These are phyloP conservation scores for Acarospora socialis DNA, from an alignment of 2,329 filamentous ascomycete species.

Conservation along the genomic window DNA sequence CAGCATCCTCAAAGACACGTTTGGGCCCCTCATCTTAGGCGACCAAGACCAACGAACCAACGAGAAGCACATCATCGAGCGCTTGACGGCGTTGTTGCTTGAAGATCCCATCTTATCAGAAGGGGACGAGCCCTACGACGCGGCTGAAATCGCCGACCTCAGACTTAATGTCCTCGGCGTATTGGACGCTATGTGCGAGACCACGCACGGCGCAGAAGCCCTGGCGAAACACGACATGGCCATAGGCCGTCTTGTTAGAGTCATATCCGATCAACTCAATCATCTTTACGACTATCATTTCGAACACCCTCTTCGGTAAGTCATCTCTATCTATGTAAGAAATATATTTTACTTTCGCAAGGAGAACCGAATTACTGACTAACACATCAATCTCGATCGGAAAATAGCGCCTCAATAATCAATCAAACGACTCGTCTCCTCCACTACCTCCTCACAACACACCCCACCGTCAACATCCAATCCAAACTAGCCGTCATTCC, in stretches of 20 bases:
- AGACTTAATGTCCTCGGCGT: slow-evolving; percentile 31
- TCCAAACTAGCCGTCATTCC: slow-evolving; percentile 55
- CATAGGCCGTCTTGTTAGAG: slow-evolving; percentile 60
- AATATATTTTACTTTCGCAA: slow-evolving; percentile 4
- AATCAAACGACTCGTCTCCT: slow-evolving; percentile 48
- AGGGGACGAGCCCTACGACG: slow-evolving; percentile 26
- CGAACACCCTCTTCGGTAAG: slow-evolving; percentile 31
- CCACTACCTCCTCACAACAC: slow-evolving; percentile 43
- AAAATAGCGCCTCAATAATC: slow-evolving; percentile 34
- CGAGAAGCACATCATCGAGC: slow-evolving; percentile 38
- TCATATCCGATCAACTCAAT: slow-evolving; percentile 59
- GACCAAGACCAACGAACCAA: slow-evolving; percentile 26
- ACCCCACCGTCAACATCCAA: slow-evolving; percentile 54
- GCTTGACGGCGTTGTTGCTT: slow-evolving; percentile 42
- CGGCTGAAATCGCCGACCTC: slow-evolving; percentile 27
- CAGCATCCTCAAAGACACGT: slow-evolving; percentile 37
- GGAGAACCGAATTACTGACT: slow-evolving; percentile 20
- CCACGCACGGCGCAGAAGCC: slow-evolving; percentile 42
- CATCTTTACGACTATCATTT: slow-evolving; percentile 39
- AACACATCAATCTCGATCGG: slow-evolving; percentile 8
- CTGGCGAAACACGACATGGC: slow-evolving; percentile 55
- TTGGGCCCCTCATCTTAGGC: slow-evolving; percentile 30
- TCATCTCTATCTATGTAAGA: no score
- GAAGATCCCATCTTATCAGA: slow-evolving; percentile 36
- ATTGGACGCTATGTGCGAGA: slow-evolving; percentile 39